A percentile compares a stretch with the other conserved stretches of the same genome.
These are phyloP conservation scores for Hericium erinaceus DNA, from an alignment of 768 basidiomycete genomes.

Conservation along the genomic window DNA sequence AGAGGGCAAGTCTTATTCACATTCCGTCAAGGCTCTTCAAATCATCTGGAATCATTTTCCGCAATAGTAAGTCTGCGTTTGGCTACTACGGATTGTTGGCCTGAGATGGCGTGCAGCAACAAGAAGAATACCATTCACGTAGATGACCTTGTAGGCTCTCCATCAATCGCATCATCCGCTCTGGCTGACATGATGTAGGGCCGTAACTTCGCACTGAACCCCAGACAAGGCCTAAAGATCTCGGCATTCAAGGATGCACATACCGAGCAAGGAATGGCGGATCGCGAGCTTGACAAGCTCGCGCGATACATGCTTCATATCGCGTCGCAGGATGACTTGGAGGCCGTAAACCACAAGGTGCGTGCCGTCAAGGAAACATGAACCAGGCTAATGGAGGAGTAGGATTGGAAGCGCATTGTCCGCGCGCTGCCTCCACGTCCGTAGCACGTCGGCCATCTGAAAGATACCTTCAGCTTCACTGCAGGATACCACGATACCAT, in stretches of 20 bases:
- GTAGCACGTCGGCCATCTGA: not conserved
- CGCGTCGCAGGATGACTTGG: conserved; percentile 50
- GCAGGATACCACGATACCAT: not conserved
- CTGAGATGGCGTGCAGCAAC: conserved; percentile 28
- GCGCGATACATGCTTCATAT: conserved; percentile 58
- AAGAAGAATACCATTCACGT: conserved; percentile 77
- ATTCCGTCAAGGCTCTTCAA: conserved; percentile 73
- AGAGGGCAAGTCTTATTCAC: conserved; percentile 66
- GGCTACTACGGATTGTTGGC: conserved; percentile 1
- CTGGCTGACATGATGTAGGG: conserved; percentile 7
- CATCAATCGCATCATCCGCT: not conserved
- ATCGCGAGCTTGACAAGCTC: conserved; percentile 64
- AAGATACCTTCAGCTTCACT: not conserved
- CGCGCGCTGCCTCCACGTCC: conserved; percentile 15
- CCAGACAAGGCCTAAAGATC: conserved; percentile 75
- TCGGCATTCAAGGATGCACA: conserved; percentile 74
- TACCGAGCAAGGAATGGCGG: conserved; percentile 49
- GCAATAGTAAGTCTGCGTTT: conserved; percentile 46
- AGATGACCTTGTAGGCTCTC: conserved; percentile 60
- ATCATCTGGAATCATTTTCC: conserved; percentile 87
- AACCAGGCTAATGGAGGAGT: not conserved
- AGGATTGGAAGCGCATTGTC: conserved; percentile 27
- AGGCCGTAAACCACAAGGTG: conserved; percentile 59
- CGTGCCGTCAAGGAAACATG: not conserved
- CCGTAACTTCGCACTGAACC: conserved; percentile 85